These are phyloP conservation scores for Lepiota venenata DNA, from an alignment of 768 basidiomycete species.

Conservation along the genomic window DNA sequence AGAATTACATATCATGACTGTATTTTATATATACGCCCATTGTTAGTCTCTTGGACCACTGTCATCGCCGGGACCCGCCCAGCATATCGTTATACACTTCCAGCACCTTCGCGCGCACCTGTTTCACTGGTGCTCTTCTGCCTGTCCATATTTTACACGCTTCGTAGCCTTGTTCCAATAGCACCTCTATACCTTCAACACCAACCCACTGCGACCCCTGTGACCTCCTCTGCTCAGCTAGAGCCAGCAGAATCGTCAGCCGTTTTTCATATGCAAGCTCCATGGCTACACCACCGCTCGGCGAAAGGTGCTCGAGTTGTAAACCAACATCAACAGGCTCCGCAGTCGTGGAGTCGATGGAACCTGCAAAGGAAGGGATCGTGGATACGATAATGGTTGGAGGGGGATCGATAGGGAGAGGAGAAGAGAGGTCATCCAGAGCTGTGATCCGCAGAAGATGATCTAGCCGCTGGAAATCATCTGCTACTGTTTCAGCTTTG, in stretches of 20 bases:
- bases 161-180: constrained; percentile 69
- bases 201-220: constrained; percentile 42
- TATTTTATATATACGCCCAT: not conserved
- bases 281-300: constrained; percentile 42
- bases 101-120: constrained; percentile 42
- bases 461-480: constrained; percentile 41
- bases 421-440: constrained; percentile 45
- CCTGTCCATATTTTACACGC: constrained; percentile 65
- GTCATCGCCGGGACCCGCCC: not conserved
- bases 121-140: constrained; percentile 38
- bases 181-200: constrained; percentile 59
- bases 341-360: constrained; percentile 12
- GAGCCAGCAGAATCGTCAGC: constrained; percentile 55
- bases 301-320: constrained; percentile 36
- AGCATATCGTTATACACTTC: constrained; percentile 32
- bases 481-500: constrained; percentile 56
- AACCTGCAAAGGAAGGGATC: constrained; percentile 51
- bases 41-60: not conserved
- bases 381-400: constrained; percentile 69
- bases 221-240: constrained; percentile 39
- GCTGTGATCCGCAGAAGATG: constrained; percentile 48
- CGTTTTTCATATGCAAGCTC: constrained; percentile 77
- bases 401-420: constrained; percentile 30
- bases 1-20: not conserved
- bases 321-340: constrained; percentile 41